Evolutionary conservation across 78 protist genomes (phyloP).

Genomic region (Dictyostelium firmibasis): DNA sequence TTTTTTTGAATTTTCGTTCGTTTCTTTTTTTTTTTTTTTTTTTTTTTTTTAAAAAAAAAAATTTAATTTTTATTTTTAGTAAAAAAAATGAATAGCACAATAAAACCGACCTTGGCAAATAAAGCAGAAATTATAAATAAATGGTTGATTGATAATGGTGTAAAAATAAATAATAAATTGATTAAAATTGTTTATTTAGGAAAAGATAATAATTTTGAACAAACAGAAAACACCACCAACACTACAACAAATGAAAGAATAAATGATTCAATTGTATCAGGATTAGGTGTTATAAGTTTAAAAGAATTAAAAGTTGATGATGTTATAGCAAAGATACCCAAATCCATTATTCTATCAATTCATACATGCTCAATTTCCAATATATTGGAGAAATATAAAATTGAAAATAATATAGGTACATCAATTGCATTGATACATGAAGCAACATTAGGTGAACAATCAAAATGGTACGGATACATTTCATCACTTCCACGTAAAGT

Average conservation of each 20-base stretch:
- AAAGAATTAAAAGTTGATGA: background rate
- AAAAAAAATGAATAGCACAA: background rate
- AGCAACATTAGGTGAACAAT: conserved; percentile 18
- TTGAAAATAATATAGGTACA: conserved; percentile 38
- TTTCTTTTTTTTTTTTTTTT: background rate
- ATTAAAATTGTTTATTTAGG: background rate
- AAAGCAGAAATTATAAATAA: conserved; percentile 21
- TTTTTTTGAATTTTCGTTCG: background rate
- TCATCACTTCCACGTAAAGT: conserved; percentile 28
- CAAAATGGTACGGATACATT: conserved; percentile 68
- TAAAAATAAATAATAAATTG: background rate
- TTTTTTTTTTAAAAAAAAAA: background rate
- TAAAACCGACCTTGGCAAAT: background rate
- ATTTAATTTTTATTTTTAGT: too few relatives aligned
- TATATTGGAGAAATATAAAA: conserved; percentile 38
- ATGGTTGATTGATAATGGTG: conserved; percentile 43
- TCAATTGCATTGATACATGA: conserved; percentile 46
- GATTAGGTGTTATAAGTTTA: conserved; percentile 1
- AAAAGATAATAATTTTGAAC: background rate
- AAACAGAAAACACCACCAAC: background rate
- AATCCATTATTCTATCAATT: conserved; percentile 1
- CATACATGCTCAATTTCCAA: conserved; percentile 19
- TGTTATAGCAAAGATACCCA: conserved; percentile 56
- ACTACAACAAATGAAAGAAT: background rate
- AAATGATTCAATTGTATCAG: background rate